Evolutionary conservation across 352 stramenopile genomes (phyloP).

Genomic region (Globisporangium paddicum): DNA sequence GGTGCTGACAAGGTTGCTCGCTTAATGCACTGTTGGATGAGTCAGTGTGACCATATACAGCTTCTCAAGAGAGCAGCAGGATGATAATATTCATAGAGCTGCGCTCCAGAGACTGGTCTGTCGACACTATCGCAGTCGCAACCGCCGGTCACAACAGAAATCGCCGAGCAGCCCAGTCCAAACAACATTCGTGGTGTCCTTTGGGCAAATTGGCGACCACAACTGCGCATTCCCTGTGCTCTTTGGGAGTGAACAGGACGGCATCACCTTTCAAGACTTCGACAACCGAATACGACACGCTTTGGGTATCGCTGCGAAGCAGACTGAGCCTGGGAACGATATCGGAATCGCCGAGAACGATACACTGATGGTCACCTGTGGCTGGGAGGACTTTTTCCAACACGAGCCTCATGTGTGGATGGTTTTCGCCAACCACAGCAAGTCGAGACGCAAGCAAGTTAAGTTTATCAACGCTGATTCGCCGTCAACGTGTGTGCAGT

Average conservation of each 20-base stretch:
- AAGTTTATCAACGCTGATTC: background rate
- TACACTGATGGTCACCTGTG: slow-evolving; percentile 6
- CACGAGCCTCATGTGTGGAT: slow-evolving; percentile 26
- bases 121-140: background rate
- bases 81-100: background rate
- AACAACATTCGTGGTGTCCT: slow-evolving; percentile 20
- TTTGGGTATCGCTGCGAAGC: background rate
- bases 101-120: slow-evolving; percentile 6
- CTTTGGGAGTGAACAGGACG: background rate
- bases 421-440: slow-evolving; percentile 12
- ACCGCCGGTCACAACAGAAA: background rate
- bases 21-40: background rate
- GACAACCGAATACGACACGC: background rate
- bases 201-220: slow-evolving; percentile 19
- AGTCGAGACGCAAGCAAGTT: slow-evolving; percentile 13
- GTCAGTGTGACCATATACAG: slow-evolving; percentile 2
- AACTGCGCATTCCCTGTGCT: slow-evolving; percentile 24
- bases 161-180: background rate
- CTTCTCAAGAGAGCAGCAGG: background rate
- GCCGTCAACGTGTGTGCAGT: background rate
- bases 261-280: slow-evolving; percentile 7
- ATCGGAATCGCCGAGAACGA: background rate
- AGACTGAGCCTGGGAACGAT: background rate
- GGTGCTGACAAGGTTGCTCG: background rate
- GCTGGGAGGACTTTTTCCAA: slow-evolving; percentile 22